Percentiles rank a stretch among this genome's conserved stretches.
Evolutionary conservation across 108 stramenopile genomes (phyloP).

Genomic region (Schizochytrium sp.): DNA sequence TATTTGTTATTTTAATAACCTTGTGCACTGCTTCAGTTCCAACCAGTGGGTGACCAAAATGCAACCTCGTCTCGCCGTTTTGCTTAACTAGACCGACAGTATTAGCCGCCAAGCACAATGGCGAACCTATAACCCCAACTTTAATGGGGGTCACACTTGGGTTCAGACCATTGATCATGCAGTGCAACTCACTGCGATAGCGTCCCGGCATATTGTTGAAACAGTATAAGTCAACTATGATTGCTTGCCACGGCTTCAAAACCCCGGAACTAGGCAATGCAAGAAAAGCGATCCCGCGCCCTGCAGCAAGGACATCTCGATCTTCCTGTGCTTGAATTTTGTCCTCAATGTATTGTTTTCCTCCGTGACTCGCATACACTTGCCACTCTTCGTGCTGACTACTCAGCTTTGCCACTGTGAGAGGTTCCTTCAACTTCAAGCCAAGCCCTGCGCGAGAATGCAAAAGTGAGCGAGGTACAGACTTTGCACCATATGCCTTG

Average conservation of each 20-base stretch:
- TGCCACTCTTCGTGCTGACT: constrained; percentile 62
- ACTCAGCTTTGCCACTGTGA: constrained; percentile 21
- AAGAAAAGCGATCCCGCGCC: constrained; percentile 69
- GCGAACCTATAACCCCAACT: constrained; percentile 66
- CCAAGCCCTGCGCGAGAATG: too few relatives aligned
- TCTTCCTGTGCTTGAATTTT: constrained; percentile 69
- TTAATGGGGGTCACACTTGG: constrained; percentile 64
- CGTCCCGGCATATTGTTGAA: constrained; percentile 75
- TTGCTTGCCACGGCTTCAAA: constrained; percentile 72
- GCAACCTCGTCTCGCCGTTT: background rate
- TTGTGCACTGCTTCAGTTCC: background rate
- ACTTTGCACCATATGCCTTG: background rate
- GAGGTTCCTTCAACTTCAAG: background rate
- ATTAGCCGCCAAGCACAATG: constrained; percentile 66
- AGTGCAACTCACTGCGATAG: constrained; percentile 71
- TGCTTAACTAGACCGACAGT: constrained; percentile 65
- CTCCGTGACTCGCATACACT: constrained; percentile 63
- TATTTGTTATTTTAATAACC: constrained; percentile 24
- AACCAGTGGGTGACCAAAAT: constrained; percentile 42
- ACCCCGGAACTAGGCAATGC: constrained; percentile 64
- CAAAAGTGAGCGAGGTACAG: background rate
- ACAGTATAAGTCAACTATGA: constrained; percentile 63
- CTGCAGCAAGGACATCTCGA: constrained; percentile 63
- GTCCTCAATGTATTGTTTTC: constrained; percentile 64
- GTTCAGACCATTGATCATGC: constrained; percentile 59